A percentile compares a stretch with the other conserved stretches of the same genome.
Conservation (phyloP, 805 yeast species). For the Cyberlindnera veronae region DNA sequence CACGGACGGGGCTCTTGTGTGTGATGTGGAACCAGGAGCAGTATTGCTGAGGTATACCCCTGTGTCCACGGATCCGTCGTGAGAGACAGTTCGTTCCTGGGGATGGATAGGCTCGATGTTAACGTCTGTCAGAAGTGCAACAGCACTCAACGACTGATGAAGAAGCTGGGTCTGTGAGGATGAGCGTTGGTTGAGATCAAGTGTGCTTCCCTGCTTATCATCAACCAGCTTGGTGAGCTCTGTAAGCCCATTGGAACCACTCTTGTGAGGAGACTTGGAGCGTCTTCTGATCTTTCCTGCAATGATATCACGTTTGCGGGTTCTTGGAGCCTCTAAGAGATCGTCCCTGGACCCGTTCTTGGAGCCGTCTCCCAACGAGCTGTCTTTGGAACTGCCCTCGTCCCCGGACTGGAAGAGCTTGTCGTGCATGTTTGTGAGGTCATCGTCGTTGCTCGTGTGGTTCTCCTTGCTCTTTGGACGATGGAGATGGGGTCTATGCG, state of each 20-base stretch:
- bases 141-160: not conserved
- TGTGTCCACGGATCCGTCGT: constrained; percentile 5
- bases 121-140: constrained; percentile 16
- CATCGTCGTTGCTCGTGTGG: constrained; percentile 1
- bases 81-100: constrained; percentile 7
- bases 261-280: constrained; percentile 27
- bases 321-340: constrained; percentile 9
- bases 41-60: no score
- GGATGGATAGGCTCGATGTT: constrained; percentile 24
- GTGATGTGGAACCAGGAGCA: not conserved
- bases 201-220: not conserved
- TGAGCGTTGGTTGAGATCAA: not conserved
- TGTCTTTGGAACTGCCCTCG: constrained; percentile 11
- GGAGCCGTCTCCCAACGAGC: constrained; percentile 14
- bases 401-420: constrained; percentile 18
- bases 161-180: not conserved
- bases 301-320: constrained; percentile 18
- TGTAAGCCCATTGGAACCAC: not conserved
- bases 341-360: constrained; percentile 18
- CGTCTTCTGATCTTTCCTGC: constrained; percentile 18
- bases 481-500: constrained; percentile 11
- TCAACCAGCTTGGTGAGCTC: constrained; percentile 5
- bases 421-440: constrained; percentile 19
- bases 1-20: constrained; percentile 5
- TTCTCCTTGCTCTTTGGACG: not conserved